Evolutionary conservation across 106 monocot species (phyloP), one percentile per base, ranked within the genome.

Genomic region (Phalaenopsis equestris): DNA sequence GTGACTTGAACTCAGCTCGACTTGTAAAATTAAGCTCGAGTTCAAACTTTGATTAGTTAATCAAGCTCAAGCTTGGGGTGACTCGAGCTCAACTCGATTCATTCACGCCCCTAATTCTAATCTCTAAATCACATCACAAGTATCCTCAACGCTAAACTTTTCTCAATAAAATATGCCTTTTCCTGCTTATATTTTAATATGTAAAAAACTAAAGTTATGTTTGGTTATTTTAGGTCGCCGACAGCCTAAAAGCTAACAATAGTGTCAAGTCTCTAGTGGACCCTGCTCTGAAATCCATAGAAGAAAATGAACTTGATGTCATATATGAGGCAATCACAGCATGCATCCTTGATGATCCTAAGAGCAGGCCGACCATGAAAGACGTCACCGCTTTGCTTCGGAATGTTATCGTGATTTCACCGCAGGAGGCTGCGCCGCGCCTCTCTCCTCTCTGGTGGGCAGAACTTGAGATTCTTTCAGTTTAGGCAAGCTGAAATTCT

Each of bases 361-460:
- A 80, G 48, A 86, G 85, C 57, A 95, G 93, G 67, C 93, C 90
- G 2, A 88, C 84, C 10, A 95, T 99, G 89, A 86, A 83, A 16
- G 88, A 93, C 18, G 83, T 90, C 56, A 61, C 79, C 7, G 23
- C 43, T 47, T 84, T 67, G 67, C 65, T 99, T 47, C 84, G 84
- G 72, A 82, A 91, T 43, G 89, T 82, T 1, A 38, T 90, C 0
- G 80, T 38, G 17, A 95, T 99, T 45, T 86, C 91, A 8, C 91
- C 99, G 0, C 94, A 91, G 52, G 84, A 88, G 14, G 99, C 99
- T 36, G 82, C 67, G 1, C 99, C 99, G 3, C 84, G 86, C 75
- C 83, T 93, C 9, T 95, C 95, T 72, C 95, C 99, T 0, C 95
- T 99, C 73, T 99, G 99, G 99, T 99, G 99, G 99, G 99, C 99